Evolutionary conservation across 305 asterid genomes (phyloP), one percentile per base, ranked within the genome.

Genomic region (Solanum hybrid): DNA sequence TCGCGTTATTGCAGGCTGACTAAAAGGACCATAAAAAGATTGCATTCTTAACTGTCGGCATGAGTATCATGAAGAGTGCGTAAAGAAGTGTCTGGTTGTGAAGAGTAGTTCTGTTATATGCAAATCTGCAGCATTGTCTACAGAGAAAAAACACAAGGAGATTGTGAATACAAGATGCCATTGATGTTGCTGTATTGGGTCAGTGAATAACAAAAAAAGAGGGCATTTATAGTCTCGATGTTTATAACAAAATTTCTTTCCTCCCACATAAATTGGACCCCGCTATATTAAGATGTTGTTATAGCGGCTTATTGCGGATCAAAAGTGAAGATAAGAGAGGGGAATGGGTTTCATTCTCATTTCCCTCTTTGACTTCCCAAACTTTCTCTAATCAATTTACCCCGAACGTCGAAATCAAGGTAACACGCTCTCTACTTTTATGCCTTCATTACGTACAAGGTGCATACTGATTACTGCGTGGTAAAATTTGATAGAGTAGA

Each of bases 41-140:
- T 1, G 95, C 77, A 90, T 89, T 10, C 92, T 95, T 7, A 94
- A 93, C 12, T 96, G 95, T 73, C 91, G 95, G 4, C 97, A 95
- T 37, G 95, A 94, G 85, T 95, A 94, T 85, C 99, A 96, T 89
- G 78, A 69, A 8, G 95, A 92, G 7, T 95, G 9, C 92, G 84
- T 95, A 78, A 93, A 92, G 93, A 93, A 91, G 82, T 96, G 97
- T 98, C 90, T 96, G 88, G 15, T 87, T 31, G 34, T 91, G 91
- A 95, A 94, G 92, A 95, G 95, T 85, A 79, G 89, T 22, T 95
- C 95, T 26, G 96, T 96, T 10, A 89, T 95, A 7, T 95, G 97
- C 93, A 93, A 95, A 92, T 91, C 94, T 60, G 37, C 91, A 29
- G 97, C 93, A 66, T 60, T 95, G 94, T 80, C 75, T 78, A 72